phyloP scores from a whole-genome alignment of 2,329 filamentous ascomycete species.

The Stagonosporopsis tanaceti region DNA sequence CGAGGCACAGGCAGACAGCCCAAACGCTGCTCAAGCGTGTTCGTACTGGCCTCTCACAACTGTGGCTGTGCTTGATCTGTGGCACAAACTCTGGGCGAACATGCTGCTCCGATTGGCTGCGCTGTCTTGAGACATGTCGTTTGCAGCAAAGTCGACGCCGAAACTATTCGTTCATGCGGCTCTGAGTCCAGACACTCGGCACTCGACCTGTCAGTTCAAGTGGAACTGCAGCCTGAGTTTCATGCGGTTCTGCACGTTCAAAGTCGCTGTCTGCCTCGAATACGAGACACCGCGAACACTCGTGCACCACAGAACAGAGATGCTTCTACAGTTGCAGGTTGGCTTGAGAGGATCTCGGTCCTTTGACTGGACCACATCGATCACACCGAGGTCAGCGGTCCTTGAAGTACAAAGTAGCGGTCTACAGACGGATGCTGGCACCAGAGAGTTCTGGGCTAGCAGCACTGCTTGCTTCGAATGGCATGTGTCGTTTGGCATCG shows the following conservation, averaged over 20 bases:
- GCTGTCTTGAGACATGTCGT: constrained; percentile 12
- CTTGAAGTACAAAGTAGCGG: constrained; percentile 1
- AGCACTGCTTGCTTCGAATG: not conserved
- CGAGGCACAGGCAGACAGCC: not conserved
- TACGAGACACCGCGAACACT: not conserved
- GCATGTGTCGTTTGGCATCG: not conserved
- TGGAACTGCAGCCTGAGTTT: not conserved
- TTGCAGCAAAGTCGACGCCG: constrained; percentile 22
- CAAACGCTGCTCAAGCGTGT: not conserved
- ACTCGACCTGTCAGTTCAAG: not conserved
- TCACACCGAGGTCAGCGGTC: not conserved
- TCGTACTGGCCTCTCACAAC: not conserved
- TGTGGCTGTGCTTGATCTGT: constrained; percentile 10
- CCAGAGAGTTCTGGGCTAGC: not conserved
- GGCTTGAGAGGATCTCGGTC: not conserved
- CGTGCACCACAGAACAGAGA: not conserved
- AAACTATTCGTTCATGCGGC: constrained; percentile 10
- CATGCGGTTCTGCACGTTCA: not conserved
- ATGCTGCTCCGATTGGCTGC: constrained; percentile 12
- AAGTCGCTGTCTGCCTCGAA: not conserved
- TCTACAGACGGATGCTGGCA: not conserved
- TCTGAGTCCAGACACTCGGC: not conserved
- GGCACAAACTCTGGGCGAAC: constrained; percentile 19
- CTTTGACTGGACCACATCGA: not conserved
- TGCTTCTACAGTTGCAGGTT: not conserved